Evolutionary conservation across 148 eudicot genomes (phyloP).

Genomic region (Cornus florida): DNA sequence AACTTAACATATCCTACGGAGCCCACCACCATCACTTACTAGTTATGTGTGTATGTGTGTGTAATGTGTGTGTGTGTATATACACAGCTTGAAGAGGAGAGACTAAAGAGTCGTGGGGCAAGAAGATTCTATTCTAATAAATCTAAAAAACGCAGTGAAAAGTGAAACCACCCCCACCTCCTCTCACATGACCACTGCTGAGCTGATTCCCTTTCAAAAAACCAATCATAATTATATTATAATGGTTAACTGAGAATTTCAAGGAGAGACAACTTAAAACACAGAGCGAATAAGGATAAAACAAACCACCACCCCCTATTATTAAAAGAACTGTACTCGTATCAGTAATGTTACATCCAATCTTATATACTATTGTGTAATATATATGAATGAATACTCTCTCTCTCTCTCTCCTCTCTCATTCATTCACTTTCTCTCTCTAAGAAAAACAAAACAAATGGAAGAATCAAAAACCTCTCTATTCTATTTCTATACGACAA

Average conservation of each 20-base stretch:
- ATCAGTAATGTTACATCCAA: neutral
- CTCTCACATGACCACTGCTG: slow-evolving; percentile 51
- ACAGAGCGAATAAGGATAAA: slow-evolving; percentile 47
- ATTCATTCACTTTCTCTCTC: slow-evolving; percentile 12
- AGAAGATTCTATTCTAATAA: slow-evolving; percentile 66
- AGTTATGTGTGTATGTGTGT: neutral
- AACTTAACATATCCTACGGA: slow-evolving; percentile 3
- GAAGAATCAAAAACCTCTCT: slow-evolving; percentile 27
- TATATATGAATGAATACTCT: too few species aligned
- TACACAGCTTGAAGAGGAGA: slow-evolving; percentile 20
- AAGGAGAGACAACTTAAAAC: slow-evolving; percentile 71
- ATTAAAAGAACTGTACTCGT: slow-evolving; percentile 11
- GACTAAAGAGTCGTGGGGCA: slow-evolving; percentile 12
- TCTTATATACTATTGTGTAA: neutral
- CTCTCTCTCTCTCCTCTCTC: neutral
- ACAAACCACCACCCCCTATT: slow-evolving; percentile 6
- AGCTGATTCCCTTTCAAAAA: slow-evolving; percentile 18
- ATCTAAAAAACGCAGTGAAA: slow-evolving; percentile 32
- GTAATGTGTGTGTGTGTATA: slow-evolving; percentile 2
- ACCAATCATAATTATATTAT: slow-evolving; percentile 9
- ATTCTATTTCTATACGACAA: slow-evolving; percentile 42
- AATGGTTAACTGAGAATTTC: slow-evolving; percentile 41
- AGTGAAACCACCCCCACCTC: slow-evolving; percentile 33
- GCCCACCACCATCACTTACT: slow-evolving; percentile 9
- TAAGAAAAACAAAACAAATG: slow-evolving; percentile 17